Conservation (phyloP, 1,284 basidiomycete species). For the Fomitopsis palustris region DNA sequence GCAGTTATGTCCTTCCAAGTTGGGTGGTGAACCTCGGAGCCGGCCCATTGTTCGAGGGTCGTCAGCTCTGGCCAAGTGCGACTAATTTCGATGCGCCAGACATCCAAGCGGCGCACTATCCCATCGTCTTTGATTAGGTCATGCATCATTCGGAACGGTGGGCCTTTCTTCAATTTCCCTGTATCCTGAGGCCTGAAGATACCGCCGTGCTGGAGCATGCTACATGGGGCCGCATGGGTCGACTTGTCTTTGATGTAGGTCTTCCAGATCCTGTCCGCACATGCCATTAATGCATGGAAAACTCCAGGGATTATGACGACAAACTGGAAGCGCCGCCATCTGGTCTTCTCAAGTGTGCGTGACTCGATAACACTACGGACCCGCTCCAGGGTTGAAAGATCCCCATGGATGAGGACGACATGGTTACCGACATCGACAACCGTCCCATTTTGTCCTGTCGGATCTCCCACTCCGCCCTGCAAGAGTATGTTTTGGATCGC, state of each 20-base stretch:
- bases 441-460: neutral
- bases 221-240: too few species aligned
- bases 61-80: neutral
- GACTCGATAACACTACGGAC: slow-evolving; percentile 7
- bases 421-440: slow-evolving; percentile 13
- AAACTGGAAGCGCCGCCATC: slow-evolving; percentile 9
- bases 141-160: slow-evolving; percentile 33
- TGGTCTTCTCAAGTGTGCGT: slow-evolving; percentile 5
- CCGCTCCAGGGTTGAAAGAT: slow-evolving; percentile 22
- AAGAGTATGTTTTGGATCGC: too few species aligned
- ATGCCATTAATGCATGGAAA: slow-evolving; percentile 39
- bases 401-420: slow-evolving; percentile 24
- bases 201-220: too few species aligned
- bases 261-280: slow-evolving; percentile 32
- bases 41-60: neutral
- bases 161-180: slow-evolving; percentile 25
- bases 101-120: slow-evolving; percentile 14
- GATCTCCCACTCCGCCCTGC: slow-evolving; percentile 16
- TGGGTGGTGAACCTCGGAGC: neutral
- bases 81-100: neutral
- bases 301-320: slow-evolving; percentile 31
- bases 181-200: slow-evolving; percentile 21
- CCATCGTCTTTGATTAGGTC: slow-evolving; percentile 30
- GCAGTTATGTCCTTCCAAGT: neutral
- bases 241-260: slow-evolving; percentile 4